Conservation (phyloP, 2,329 filamentous ascomycete genomes). For the Tolypocladium inflatum region DNA sequence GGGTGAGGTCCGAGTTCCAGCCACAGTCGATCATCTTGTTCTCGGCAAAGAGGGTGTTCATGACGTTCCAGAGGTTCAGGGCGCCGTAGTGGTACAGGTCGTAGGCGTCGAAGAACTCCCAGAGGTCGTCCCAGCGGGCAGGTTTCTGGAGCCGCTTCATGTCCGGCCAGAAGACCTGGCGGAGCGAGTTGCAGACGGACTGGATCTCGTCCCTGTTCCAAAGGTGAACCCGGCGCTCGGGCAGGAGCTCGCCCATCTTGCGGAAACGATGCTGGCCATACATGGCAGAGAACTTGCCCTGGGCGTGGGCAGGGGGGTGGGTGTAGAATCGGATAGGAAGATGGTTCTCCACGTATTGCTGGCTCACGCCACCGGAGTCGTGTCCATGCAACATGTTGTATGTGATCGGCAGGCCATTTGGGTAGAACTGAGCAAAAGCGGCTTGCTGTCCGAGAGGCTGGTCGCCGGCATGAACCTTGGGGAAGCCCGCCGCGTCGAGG, state of each 20-base stretch:
- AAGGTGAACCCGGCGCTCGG: slow-evolving; percentile 19
- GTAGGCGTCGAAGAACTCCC: slow-evolving; percentile 35
- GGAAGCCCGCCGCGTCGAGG: slow-evolving; percentile 6
- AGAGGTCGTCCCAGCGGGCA: slow-evolving; percentile 30
- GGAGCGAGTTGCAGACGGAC: slow-evolving; percentile 26
- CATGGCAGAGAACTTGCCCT: slow-evolving; percentile 30
- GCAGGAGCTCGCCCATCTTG: slow-evolving; percentile 15
- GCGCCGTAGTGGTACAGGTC: slow-evolving; percentile 39
- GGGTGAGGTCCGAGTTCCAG: slow-evolving; percentile 13
- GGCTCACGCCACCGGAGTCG: slow-evolving; percentile 12
- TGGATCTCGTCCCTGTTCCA: slow-evolving; percentile 32
- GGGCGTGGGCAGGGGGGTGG: slow-evolving; percentile 16
- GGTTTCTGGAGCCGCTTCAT: slow-evolving; percentile 24
- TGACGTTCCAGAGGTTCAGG: slow-evolving; percentile 37
- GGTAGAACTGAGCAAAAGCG: slow-evolving; percentile 21
- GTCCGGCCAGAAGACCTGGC: slow-evolving; percentile 22
- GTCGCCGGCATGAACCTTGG: slow-evolving; percentile 12
- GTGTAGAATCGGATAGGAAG: slow-evolving; percentile 28
- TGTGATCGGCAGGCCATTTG: slow-evolving; percentile 21
- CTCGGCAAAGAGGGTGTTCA: slow-evolving; percentile 30
- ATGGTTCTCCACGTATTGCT: slow-evolving; percentile 24
- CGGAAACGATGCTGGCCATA: slow-evolving; percentile 19
- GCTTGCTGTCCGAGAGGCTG: slow-evolving; percentile 13
- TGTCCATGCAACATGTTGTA: slow-evolving; percentile 23
- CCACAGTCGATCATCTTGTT: slow-evolving; percentile 24